Percentiles rank a stretch among this genome's conserved stretches.
These are phyloP conservation scores for Fusarium newnesense DNA, from an alignment of 2,329 filamentous ascomycete genomes.

Conservation along the genomic window DNA sequence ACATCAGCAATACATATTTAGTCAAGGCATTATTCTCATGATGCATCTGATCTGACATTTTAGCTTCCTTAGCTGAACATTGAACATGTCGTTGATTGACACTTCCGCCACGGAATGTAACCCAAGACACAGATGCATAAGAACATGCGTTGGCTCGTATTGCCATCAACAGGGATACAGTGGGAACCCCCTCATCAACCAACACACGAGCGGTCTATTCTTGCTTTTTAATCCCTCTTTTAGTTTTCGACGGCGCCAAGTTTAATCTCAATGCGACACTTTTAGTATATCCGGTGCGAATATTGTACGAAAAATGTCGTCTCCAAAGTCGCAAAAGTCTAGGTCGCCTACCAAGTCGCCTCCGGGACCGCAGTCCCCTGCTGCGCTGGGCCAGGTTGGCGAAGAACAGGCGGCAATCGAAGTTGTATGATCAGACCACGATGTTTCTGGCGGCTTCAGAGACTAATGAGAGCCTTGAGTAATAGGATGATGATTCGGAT, in stretches of 20 bases:
- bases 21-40: accelerated
- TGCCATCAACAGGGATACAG: neutral
- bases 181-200: neutral
- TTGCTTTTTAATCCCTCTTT: neutral
- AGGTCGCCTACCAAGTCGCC: neutral
- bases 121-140: neutral
- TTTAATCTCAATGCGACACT: neutral
- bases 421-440: constrained; percentile 2
- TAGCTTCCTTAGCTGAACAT: accelerated
- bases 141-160: neutral
- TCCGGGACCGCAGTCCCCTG: neutral
- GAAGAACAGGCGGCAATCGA: constrained; percentile 7
- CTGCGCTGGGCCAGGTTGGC: neutral
- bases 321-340: constrained; percentile 8
- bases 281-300: neutral
- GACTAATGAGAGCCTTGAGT: neutral
- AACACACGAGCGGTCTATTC: neutral
- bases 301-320: constrained; percentile 14
- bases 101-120: neutral
- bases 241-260: neutral
- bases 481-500: constrained; percentile 26
- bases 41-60: neutral
- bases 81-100: neutral
- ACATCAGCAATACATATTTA: neutral
- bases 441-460: accelerated